phyloP scores from a whole-genome alignment of 2,329 filamentous ascomycete genomes.

The Coleophoma cylindrospora region DNA sequence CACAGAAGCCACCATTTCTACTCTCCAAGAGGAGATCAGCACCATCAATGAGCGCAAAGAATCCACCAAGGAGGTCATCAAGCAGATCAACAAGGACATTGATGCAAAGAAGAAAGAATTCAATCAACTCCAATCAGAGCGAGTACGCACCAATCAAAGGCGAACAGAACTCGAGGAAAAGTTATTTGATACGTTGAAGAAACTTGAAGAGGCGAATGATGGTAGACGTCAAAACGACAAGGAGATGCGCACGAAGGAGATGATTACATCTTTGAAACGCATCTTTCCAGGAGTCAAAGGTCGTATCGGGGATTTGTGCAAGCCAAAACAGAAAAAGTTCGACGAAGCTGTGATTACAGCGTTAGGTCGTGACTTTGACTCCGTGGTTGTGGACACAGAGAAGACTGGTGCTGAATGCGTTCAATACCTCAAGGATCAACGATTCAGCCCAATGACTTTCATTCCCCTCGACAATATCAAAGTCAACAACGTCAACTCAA shows the following conservation, averaged over 20 bases:
- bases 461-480: slow-evolving; percentile 97
- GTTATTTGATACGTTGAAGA: slow-evolving; percentile 72
- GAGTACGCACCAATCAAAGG: slow-evolving; percentile 73
- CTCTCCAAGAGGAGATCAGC: slow-evolving; percentile 65
- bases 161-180: slow-evolving; percentile 90
- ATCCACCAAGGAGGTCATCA: slow-evolving; percentile 55
- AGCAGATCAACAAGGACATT: slow-evolving; percentile 71
- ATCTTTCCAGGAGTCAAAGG: slow-evolving; percentile 91
- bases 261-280: slow-evolving; percentile 79
- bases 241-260: slow-evolving; percentile 74
- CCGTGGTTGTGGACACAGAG: slow-evolving; percentile 90
- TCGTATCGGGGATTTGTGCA: slow-evolving; percentile 85
- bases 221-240: slow-evolving; percentile 80
- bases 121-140: slow-evolving; percentile 79
- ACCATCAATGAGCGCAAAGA: slow-evolving; percentile 65
- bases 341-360: slow-evolving; percentile 90
- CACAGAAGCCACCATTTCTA: slow-evolving; percentile 67
- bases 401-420: slow-evolving; percentile 94
- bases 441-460: slow-evolving; percentile 83
- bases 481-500: slow-evolving; percentile 83
- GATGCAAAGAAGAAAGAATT: slow-evolving; percentile 86
- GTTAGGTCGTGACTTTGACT: slow-evolving; percentile 88
- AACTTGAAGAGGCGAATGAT: slow-evolving; percentile 80
- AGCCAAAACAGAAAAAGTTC: slow-evolving; percentile 95
- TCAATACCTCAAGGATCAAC: slow-evolving; percentile 86